Evolutionary conservation across 202 grass and related monocot species (phyloP), one percentile per base, ranked within the genome.

Genomic region (Zizania palustris): DNA sequence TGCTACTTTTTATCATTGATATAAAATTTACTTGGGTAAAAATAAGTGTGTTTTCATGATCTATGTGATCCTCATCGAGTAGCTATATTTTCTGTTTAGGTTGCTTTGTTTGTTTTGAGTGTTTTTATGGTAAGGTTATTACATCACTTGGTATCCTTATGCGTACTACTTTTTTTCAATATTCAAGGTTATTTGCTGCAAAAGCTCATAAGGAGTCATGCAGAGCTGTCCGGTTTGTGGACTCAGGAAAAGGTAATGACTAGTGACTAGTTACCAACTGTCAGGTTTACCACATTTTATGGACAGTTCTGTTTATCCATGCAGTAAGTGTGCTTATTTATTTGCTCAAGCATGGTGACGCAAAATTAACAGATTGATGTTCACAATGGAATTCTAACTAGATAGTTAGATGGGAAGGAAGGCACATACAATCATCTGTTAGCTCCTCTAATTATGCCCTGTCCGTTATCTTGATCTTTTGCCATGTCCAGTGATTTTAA

Each of bases 121-220:
- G 9, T 43, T 22, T 13, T 16, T 40, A 41, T 80, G 13, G 12
- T 48, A 55, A n/a, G 63, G 59, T 16, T n/a, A 48, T 20, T 7
- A 45, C 33, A 64, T 35, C 33, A 9, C 28, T 42, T 33, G 45
- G 51, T 51, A 69, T 63, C 7, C 68, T 88, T 34, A 68, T 35
- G 33, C 6, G 41, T 14, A 37, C 0, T 8, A 40, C 9, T 55
- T 61, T 15, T 4, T 75, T 20, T 69, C 19, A 3, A 28, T 19
- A 61, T 42, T 67, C 7, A 72, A 87, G 85, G 80, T 61, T 87
- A 8, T 74, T 78, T 7, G 14, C n/a, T 0, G 18, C 21, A 6
- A 87, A 85, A 69, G 83, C 87, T 41, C 95, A 94, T 49, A n/a
- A 80, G 46, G 89, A 94, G 19, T 98, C 95, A 22, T 98, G 91